Base-by-base conservation (phyloP, 2,329 filamentous ascomycete species). In the Cladosporium halotolerans region DNA sequence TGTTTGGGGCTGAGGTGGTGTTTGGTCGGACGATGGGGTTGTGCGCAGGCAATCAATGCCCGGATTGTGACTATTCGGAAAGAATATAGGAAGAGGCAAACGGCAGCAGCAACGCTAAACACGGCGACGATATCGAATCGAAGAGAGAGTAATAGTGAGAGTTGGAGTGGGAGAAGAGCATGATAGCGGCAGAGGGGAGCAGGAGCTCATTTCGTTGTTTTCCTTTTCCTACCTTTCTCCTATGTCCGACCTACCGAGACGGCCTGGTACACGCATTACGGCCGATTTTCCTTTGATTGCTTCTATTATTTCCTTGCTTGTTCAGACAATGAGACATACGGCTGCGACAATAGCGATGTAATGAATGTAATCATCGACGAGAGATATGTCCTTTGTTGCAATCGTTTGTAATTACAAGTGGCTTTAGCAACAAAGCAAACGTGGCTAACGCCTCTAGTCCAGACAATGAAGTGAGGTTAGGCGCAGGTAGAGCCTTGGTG, bases 221-320 rank as follows among this genome's bases (percentile, higher is more conserved):
- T 47, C 33, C 33, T 33, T 42, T 44, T 51, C 41, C 14, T 51
- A 43, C 46, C 7, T 14, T 43, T 50, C 31, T 50, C 32, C 16
- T 34, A 51, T 51, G 32, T 44, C n/a, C 23, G 23, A 28, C 42
- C 19, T 34, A 38, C 32, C 18, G 16, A n/a, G 14, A 51, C 39
- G 47, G 39, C 47, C 40, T 10, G 28, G 31, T 28, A 44, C 23
- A 44, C 18, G 39, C 31, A 36, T 51, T 11, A 44, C 41, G 47
- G 47, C 31, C 36, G n/a, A 39, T 14, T 39, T 9, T 16, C n/a
- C 8, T 14, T 39, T 39, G 11, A 14, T 39, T 14, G 8, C n/a
- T 39, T 11, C 36, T 39, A 16, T 39, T 38, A 8, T 43, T 48
- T 45, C 33, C 10, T 51, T 44, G 28, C 9, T 14, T 51, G 16